A percentile compares a stretch with the other conserved stretches of the same genome.
Conservation (phyloP, 2,329 filamentous ascomycete species). For the Pseudopyricularia javanii region DNA sequence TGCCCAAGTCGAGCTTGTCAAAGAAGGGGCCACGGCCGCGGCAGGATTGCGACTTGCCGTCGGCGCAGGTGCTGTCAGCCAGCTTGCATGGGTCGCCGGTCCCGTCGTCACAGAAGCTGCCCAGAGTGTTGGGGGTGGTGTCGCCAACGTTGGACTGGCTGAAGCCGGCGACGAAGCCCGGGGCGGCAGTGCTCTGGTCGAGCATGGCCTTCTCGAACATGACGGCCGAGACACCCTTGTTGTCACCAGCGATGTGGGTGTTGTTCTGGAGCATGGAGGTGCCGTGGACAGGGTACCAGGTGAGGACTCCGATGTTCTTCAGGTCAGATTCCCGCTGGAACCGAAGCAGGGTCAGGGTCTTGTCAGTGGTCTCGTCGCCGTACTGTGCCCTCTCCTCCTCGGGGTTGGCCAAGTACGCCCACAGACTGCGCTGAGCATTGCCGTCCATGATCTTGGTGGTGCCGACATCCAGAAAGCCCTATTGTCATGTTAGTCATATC, state of each 20-base stretch:
- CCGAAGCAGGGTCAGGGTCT: slow-evolving; percentile 65
- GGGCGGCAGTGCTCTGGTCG: slow-evolving; percentile 39
- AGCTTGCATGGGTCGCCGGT: slow-evolving; percentile 59
- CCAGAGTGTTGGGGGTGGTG: slow-evolving; percentile 76
- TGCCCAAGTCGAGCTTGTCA: slow-evolving; percentile 54
- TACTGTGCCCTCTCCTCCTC: slow-evolving; percentile 62
- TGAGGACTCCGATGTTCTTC: slow-evolving; percentile 69
- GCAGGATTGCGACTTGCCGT: slow-evolving; percentile 57
- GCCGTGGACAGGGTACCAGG: slow-evolving; percentile 87
- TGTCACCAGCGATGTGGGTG: slow-evolving; percentile 84
- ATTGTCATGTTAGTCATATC: slow-evolving; percentile 14
- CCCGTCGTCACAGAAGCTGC: slow-evolving; percentile 82
- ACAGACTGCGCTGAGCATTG: slow-evolving; percentile 83
- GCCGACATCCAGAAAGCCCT: slow-evolving; percentile 58
- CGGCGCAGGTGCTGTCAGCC: slow-evolving; percentile 71
- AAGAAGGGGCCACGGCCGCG: slow-evolving; percentile 65
- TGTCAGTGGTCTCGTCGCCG: slow-evolving; percentile 36
- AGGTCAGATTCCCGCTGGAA: slow-evolving; percentile 64
- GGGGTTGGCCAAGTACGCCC: slow-evolving; percentile 79
- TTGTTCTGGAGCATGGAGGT: slow-evolving; percentile 89
- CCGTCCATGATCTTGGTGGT: slow-evolving; percentile 58
- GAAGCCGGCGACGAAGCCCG: slow-evolving; percentile 78
- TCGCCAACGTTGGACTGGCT: slow-evolving; percentile 88
- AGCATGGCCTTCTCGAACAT: slow-evolving; percentile 63
- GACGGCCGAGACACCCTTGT: slow-evolving; percentile 86